Base-by-base conservation (phyloP, 768 basidiomycete genomes). In the Calvatia gigantea region DNA sequence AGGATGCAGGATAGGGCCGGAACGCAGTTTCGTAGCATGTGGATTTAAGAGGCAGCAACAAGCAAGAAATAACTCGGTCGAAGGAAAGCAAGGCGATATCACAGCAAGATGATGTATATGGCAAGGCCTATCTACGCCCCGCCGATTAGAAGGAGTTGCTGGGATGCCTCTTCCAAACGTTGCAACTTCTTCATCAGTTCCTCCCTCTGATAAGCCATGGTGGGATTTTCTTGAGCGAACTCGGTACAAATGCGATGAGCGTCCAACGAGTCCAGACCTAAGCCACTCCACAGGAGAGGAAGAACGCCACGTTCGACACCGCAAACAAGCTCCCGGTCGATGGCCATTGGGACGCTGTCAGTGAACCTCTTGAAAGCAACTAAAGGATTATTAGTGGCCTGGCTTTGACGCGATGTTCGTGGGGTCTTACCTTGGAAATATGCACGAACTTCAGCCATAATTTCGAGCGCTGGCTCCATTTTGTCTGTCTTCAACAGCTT, bases 371-470 rank as follows among this genome's bases (percentile, higher is more conserved):
- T 84, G 64, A 80, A 84, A 0, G 82, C 77, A 1, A 86, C 84
- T 87, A 54, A 11, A n/a, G 12, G 7, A 9, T 4, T 29, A 17
- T n/a, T 5, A 58, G 35, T 33, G 19, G 6, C 17, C 32, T 37
- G 42, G 15, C 35, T 11, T 11, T 2, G 41, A 41, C 2, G 23
- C 21, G 56, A 23, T 37, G 27, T 0, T n/a, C n/a, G 5, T 4
- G 27, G 32, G 43, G 14, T 37, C 48, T 19, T 62, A 86, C 89
- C 87, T 75, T 89, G 85, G 65, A 89, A 89, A 59, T 89, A 89
- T 0, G 84, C 87, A 2, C 85, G 75, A 2, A 87, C 85, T 56
- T 83, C 78, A 0, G 85, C 84, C 86, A 90, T 89, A 60, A 89
- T 86, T 4, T 68, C 62, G 11, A 89, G 60, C 0, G 84, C 83